Base-by-base conservation (phyloP, 768 basidiomycete species). In the Naematelia aurantialba region DNA sequence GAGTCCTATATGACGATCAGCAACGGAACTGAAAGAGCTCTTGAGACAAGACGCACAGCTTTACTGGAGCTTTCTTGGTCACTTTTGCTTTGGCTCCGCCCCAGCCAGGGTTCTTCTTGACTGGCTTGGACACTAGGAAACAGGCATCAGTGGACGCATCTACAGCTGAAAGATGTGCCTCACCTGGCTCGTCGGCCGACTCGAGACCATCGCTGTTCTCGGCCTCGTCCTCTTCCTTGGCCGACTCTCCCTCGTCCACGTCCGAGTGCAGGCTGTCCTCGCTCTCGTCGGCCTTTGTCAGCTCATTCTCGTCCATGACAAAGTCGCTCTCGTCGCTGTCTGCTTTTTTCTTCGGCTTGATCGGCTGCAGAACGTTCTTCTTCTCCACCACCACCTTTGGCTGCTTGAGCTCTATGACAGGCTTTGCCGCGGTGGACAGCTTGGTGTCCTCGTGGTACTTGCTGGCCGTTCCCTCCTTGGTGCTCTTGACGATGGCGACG, bases 261-360 rank as follows among this genome's bases (percentile, higher is more conserved):
- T 44, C 59, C 5, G 54, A 53, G 4, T 54, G 52, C 31, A 56
- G 48, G 17, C 61, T 57, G 5, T 29, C 59, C 46, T 63, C 59
- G 3, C n/a, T n/a, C n/a, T 56, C 67, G 13, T 45, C 60, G 56
- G 1, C 39, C 55, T 26, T 45, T 21, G 30, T 48, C 17, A n/a
- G n/a, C 42, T 50, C 54, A 24, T 63, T 61, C 11, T 64, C 68
- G 1, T 66, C 68, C 65, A 69, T 69, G n/a, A 64, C 58, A 47
- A 69, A 69, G 31, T 69, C 68, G 29, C 61, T 63, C 14, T 60
- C 67, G 19, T 61, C 60, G 12, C 48, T 27, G 3, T 61, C 56
- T 17, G 44, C 21, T 13, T 45, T 26, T 26, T 51, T 48, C 24
- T 59, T 59, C 5, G n/a, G 19, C 50, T 65, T 60, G 34, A 56